Evolutionary conservation across 2,329 filamentous ascomycete genomes (phyloP).

Genomic region (Elsinoe batatas): DNA sequence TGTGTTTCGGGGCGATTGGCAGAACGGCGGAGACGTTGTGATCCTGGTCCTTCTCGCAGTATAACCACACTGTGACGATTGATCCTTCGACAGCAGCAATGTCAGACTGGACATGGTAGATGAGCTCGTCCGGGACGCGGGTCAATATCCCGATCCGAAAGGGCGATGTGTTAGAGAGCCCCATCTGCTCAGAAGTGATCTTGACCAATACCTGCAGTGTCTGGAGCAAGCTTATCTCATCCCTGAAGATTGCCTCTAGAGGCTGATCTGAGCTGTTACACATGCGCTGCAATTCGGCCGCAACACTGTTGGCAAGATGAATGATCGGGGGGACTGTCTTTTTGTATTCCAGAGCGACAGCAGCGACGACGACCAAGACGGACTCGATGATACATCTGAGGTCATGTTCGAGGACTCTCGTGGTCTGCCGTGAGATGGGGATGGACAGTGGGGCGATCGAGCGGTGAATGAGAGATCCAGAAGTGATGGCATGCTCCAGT

Average conservation of each 20-base stretch:
- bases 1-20: not conserved
- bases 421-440: not conserved
- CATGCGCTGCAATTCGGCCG: not conserved
- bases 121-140: not conserved
- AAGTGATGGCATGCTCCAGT: not conserved
- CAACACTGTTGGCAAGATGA: not conserved
- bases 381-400: not conserved
- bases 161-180: not conserved
- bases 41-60: not conserved
- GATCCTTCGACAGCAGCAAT: not conserved
- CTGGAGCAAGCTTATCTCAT: not conserved
- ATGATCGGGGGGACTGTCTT: not conserved
- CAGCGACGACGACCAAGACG: not conserved
- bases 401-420: not conserved
- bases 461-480: not conserved
- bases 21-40: not conserved
- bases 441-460: not conserved
- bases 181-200: not conserved
- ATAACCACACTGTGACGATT: not conserved
- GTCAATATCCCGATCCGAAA: not conserved
- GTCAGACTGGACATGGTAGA: not conserved
- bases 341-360: not conserved
- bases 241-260: not conserved
- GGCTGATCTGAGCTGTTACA: not conserved
- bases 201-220: not conserved